Percentiles rank a stretch among this genome's conserved stretches.
These are phyloP conservation scores for Aquilaria agallochum DNA, from an alignment of 441 rosid genomes.

Conservation along the genomic window DNA sequence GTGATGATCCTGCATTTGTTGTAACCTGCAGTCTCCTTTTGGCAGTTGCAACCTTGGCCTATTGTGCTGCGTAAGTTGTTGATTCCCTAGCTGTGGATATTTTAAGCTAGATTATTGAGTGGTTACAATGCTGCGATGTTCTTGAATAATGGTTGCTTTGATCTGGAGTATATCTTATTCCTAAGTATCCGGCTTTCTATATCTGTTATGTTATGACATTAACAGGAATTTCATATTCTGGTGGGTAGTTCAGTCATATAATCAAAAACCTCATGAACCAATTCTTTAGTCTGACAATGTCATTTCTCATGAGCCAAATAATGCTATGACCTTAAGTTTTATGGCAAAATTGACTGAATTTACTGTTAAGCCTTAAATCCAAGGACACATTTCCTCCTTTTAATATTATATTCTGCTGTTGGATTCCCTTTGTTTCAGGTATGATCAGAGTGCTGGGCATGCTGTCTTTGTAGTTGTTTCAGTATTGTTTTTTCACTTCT, in stretches of 20 bases:
- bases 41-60: constrained; percentile 77
- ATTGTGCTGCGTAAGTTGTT: constrained; percentile 88
- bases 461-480: constrained; percentile 71
- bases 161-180: not conserved
- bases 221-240: not conserved
- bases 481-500: constrained; percentile 72
- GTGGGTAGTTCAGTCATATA: constrained; percentile 3
- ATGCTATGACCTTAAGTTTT: not conserved
- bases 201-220: not conserved
- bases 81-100: constrained; percentile 8
- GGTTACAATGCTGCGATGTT: not conserved
- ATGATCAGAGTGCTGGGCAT: constrained; percentile 80
- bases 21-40: constrained; percentile 93
- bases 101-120: not conserved
- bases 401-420: constrained; percentile 7
- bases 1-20: constrained; percentile 97
- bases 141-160: not conserved
- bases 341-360: not conserved
- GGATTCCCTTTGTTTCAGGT: constrained; percentile 47
- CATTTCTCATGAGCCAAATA: constrained; percentile 8
- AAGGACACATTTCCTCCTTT: not conserved
- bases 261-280: constrained; percentile 5
- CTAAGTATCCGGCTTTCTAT: constrained; percentile 1
- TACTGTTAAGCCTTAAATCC: not conserved
- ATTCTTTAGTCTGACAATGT: constrained; percentile 9